Evolutionary conservation across 139 green algal species (phyloP).

Genomic region (Picocystis salinarum): DNA sequence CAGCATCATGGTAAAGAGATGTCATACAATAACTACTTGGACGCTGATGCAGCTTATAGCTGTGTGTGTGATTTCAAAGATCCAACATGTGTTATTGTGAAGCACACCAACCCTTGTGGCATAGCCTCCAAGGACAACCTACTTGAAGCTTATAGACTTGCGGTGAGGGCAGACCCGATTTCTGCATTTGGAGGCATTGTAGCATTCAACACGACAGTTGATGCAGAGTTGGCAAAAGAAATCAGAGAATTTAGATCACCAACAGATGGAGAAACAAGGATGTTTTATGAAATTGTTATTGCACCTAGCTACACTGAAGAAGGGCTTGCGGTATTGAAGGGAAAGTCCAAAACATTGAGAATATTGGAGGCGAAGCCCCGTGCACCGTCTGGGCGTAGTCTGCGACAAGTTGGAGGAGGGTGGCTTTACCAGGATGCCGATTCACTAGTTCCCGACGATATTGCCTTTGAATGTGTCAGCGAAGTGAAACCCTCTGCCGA

Average conservation of each 20-base stretch:
- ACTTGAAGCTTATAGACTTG: constrained; percentile 77
- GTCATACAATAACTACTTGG: constrained; percentile 99
- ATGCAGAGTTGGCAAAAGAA: constrained; percentile 52
- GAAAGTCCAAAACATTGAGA: constrained; percentile 91
- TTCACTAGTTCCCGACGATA: constrained; percentile 43
- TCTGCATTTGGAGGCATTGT: constrained; percentile 96
- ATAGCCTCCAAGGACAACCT: constrained; percentile 56
- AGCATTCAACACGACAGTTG: constrained; percentile 78
- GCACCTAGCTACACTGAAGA: constrained; percentile 81
- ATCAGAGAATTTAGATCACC: constrained; percentile 82
- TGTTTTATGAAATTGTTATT: constrained; percentile 99
- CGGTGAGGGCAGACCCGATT: constrained; percentile 84
- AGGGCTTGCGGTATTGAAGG: constrained; percentile 80
- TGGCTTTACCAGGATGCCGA: constrained; percentile 79
- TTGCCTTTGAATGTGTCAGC: constrained; percentile 50
- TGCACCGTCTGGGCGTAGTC: constrained; percentile 27
- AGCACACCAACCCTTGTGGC: constrained; percentile 99
- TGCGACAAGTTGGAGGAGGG: constrained; percentile 67
- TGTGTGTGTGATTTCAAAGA: constrained; percentile 52
- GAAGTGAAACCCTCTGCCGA: constrained; percentile 61
- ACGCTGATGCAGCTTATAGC: constrained; percentile 62
- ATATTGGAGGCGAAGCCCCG: constrained; percentile 83
- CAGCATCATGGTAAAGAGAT: constrained; percentile 97
- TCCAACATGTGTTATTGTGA: constrained; percentile 93
- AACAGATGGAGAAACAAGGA: constrained; percentile 86